phyloP scores from a whole-genome alignment of 257 asterid species.

The Solanum chmielewskii region DNA sequence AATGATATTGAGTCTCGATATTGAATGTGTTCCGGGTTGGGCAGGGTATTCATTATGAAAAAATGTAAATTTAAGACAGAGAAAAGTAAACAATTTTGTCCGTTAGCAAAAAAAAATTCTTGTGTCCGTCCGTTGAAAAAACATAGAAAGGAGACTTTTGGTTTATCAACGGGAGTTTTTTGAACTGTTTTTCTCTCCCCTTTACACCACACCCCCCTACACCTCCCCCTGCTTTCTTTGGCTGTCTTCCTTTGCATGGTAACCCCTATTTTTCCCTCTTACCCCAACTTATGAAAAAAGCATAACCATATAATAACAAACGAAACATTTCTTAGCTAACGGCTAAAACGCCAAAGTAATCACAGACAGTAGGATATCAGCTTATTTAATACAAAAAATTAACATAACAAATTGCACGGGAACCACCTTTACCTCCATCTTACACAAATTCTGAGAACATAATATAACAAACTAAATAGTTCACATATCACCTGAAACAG shows the following conservation, averaged over 20 bases:
- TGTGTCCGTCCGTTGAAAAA: background rate
- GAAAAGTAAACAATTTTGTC: background rate
- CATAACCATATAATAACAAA: background rate
- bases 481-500: background rate
- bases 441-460: background rate
- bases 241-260: background rate
- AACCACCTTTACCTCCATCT: background rate
- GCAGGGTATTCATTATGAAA: background rate
- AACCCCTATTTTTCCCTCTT: background rate
- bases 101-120: background rate
- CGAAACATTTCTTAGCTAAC: background rate
- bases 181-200: background rate
- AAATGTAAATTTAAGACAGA: background rate
- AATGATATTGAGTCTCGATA: background rate
- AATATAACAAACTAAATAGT: background rate
- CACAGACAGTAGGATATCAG: background rate
- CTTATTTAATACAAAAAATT: background rate
- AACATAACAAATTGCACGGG: background rate
- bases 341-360: background rate
- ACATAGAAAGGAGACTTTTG: background rate
- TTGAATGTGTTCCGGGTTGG: background rate
- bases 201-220: background rate
- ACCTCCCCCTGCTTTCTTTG: background rate
- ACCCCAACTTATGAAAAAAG: background rate
- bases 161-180: background rate